Evolutionary conservation across 352 stramenopile genomes (phyloP), one percentile per base, ranked within the genome.

Genomic region (Phytophthora hybrid): DNA sequence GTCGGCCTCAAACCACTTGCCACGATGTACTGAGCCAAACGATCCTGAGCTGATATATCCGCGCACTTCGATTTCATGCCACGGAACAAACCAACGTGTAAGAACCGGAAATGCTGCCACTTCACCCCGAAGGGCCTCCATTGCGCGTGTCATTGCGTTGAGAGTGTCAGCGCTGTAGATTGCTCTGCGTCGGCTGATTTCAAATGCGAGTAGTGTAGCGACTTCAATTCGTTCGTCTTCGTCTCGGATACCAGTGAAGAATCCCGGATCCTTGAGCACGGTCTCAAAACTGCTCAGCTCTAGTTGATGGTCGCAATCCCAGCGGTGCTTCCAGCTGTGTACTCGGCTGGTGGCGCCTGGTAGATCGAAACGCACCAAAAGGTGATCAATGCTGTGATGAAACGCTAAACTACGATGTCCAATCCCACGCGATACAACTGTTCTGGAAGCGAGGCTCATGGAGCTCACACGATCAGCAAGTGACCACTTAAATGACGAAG

Each of bases 401-500:
- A 52, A 52, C 46, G 46, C 46, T 26, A 52, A 5, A 11, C 46
- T 52, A 10, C 46, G 46, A 16, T 52, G 46, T 3, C 46, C 18
- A 23, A 52, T 26, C n/a, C 46, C 46, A 52, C 46, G 46, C 7
- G 46, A 52, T 52, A 23, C 46, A 23, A 52, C 23, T 10, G 46
- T 52, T 52, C 46, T 52, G 4, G 46, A 52, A 26, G 46, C 46
- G 46, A 21, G n/a, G n/a, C n/a, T 52, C 8, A 8, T 52, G 7
- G 46, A 52, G 46, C 26, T 11, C n/a, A 52, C 46, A 52, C 46
- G 46, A 26, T 26, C 46, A 26, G 18, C 46, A 26, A 52, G 46
- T 52, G 46, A 52, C 46, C 46, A 52, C 46, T 52, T 52, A 26
- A 26, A 52, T 16, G 46, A 52, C 14, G 46, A 52, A 13, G 46